Conservation (phyloP, 2,329 filamentous ascomycete species). For the Clathrospora elynae region DNA sequence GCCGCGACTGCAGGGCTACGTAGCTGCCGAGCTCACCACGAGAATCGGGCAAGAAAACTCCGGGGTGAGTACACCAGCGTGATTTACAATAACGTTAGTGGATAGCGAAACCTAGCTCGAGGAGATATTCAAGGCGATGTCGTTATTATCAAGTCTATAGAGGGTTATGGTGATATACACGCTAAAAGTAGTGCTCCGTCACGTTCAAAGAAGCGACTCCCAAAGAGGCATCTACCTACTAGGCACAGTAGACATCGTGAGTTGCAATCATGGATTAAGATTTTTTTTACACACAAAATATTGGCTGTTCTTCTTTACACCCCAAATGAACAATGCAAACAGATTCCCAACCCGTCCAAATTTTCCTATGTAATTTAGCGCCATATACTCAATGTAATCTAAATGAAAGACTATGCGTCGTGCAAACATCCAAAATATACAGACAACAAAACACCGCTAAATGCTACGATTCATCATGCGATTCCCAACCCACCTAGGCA, state of each 20-base stretch:
- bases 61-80: neutral
- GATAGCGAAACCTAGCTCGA: too few relatives aligned
- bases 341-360: constrained; percentile 5
- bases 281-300: too few relatives aligned
- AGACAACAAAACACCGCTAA: constrained; percentile 20
- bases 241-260: too few relatives aligned
- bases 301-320: too few relatives aligned
- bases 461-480: constrained; percentile 20
- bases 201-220: too few relatives aligned
- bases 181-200: too few relatives aligned
- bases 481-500: neutral
- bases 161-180: too few relatives aligned
- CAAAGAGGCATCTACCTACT: too few relatives aligned
- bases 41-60: neutral
- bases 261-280: too few relatives aligned
- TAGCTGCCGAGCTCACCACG: constrained; percentile 1
- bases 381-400: constrained; percentile 6
- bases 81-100: neutral
- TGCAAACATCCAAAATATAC: constrained; percentile 21
- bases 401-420: constrained; percentile 15
- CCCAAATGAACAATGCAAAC: too few relatives aligned
- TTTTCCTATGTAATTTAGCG: constrained; percentile 14
- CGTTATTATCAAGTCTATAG: too few relatives aligned
- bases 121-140: too few relatives aligned
- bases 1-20: constrained; percentile 10